Conservation (phyloP, 2,329 filamentous ascomycete species). For the Aureobasidium melanogenum region DNA sequence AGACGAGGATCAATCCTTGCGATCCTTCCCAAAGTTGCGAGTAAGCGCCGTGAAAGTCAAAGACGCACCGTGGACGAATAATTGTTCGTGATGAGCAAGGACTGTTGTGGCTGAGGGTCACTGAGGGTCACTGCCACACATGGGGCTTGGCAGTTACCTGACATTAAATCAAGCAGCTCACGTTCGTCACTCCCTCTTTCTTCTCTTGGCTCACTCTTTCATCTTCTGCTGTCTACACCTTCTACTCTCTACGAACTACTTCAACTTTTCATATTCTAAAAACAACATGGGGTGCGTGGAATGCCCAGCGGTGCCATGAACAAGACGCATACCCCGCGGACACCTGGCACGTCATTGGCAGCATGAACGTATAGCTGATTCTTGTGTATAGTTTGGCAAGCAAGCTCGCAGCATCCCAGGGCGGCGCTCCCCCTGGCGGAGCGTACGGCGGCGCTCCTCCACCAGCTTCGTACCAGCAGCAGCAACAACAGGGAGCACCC, state of each 20-base stretch:
- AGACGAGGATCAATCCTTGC: not conserved
- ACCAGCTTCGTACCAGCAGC: conserved; percentile 18
- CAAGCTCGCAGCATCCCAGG: conserved; percentile 38
- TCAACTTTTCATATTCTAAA: not conserved
- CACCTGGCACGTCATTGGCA: not conserved
- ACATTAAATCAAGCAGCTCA: not conserved
- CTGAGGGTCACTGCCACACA: conserved; percentile 7
- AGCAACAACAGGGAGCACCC: conserved; percentile 10
- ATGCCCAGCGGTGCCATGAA: not conserved
- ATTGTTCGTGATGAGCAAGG: too few relatives aligned
- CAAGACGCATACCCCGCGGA: not conserved
- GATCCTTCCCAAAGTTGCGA: not conserved
- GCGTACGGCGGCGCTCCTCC: conserved; percentile 23
- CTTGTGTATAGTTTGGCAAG: conserved; percentile 22
- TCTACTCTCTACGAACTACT: not conserved
- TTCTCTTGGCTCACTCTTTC: not conserved
- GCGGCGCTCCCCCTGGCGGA: conserved; percentile 24
- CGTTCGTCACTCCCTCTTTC: not conserved
- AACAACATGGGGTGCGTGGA: conserved; percentile 7
- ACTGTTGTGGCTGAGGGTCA: conserved; percentile 2
- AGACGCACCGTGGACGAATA: not conserved
- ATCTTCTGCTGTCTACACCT: not conserved
- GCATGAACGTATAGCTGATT: not conserved
- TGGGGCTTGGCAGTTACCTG: not conserved
- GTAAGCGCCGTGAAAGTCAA: not conserved